Percentiles rank a stretch among this genome's conserved stretches.
Evolutionary conservation across 139 green algal species (phyloP).

Genomic region (Chlamydomonas asymmetrica): DNA sequence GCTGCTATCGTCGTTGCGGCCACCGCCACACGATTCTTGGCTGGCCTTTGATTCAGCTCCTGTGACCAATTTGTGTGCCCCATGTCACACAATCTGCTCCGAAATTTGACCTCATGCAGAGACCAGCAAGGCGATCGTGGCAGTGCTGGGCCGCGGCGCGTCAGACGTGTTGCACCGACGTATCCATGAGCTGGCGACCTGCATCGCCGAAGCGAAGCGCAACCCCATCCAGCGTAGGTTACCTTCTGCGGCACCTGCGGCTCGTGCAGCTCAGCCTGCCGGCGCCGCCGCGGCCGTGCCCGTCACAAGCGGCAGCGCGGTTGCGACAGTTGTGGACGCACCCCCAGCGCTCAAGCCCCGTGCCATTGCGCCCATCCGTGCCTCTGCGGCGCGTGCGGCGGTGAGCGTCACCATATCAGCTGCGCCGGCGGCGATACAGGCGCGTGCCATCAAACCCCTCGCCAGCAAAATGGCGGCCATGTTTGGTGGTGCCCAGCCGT

Average conservation of each 20-base stretch:
- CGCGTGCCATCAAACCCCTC: neutral
- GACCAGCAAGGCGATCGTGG: constrained; percentile 9
- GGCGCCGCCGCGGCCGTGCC: neutral
- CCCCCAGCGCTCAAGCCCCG: neutral
- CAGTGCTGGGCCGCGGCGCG: constrained; percentile 18
- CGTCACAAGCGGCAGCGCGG: neutral
- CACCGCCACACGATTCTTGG: neutral
- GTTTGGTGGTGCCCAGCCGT: neutral
- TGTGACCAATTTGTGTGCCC: neutral
- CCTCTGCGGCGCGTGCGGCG: too few species aligned
- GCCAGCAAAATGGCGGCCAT: neutral
- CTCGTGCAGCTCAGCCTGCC: neutral
- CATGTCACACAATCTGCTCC: neutral
- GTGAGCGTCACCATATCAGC: too few species aligned
- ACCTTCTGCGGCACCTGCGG: neutral
- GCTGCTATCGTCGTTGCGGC: too few species aligned
- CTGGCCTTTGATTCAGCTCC: neutral
- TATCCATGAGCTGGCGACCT: constrained; percentile 4
- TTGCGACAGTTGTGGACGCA: neutral
- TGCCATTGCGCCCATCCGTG: neutral
- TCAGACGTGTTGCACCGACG: constrained; percentile 20
- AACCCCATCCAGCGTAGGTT: neutral
- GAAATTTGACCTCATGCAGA: constrained; percentile 12
- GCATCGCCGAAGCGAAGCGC: neutral
- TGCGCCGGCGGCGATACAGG: neutral